These are phyloP conservation scores for Wallacemonas rigidus DNA, from an alignment of 208 protist species.

Conservation along the genomic window DNA sequence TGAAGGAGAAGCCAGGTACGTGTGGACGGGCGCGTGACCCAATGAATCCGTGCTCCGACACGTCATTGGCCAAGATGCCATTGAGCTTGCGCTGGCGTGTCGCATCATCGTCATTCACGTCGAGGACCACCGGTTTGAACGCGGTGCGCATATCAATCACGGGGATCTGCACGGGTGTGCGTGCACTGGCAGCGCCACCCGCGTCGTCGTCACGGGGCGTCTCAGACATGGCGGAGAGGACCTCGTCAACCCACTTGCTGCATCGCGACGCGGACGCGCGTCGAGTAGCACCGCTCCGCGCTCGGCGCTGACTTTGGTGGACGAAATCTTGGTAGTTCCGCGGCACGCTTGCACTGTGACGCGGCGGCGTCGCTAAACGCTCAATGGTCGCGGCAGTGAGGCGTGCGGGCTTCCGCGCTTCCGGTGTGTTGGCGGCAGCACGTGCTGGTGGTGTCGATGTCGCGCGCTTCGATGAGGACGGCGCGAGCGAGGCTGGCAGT, in stretches of 20 bases:
- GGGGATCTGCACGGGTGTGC: slow-evolving; percentile 28
- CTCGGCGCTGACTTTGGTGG: neutral
- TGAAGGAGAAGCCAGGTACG: slow-evolving; percentile 34
- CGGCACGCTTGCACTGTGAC: slow-evolving; percentile 11
- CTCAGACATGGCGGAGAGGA: slow-evolving; percentile 27
- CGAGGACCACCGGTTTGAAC: slow-evolving; percentile 37
- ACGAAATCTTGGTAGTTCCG: slow-evolving; percentile 2
- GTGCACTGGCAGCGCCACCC: slow-evolving; percentile 5
- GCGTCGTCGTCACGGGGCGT: slow-evolving; percentile 10
- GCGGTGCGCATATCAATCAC: slow-evolving; percentile 62
- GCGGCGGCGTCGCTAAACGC: slow-evolving; percentile 26
- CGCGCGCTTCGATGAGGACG: neutral
- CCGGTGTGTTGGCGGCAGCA: neutral
- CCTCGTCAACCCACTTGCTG: slow-evolving; percentile 42
- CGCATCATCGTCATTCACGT: slow-evolving; percentile 1
- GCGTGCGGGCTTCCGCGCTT: neutral
- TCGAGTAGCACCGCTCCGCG: no score
- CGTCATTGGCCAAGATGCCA: neutral
- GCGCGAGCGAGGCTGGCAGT: neutral
- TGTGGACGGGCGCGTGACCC: slow-evolving; percentile 43
- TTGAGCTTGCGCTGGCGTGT: slow-evolving; percentile 2
- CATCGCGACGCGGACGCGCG: slow-evolving; percentile 22
- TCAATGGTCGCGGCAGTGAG: slow-evolving; percentile 29
- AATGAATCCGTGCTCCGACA: slow-evolving; percentile 24
- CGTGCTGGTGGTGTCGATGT: neutral